phyloP scores from a whole-genome alignment of 352 stramenopile genomes.

The Paralagenidium karlingii region DNA sequence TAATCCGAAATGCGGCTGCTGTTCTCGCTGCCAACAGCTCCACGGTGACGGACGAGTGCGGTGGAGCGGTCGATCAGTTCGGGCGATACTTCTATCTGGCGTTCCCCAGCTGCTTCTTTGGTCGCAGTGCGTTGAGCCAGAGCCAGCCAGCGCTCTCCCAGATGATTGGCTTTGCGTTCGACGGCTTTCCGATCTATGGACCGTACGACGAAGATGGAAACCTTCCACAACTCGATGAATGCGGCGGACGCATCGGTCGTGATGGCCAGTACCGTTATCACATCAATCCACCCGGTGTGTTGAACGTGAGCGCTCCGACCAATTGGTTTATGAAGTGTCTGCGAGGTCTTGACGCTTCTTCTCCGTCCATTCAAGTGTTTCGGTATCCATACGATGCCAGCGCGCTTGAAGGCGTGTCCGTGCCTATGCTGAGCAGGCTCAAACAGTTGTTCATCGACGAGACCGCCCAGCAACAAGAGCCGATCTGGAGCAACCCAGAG shows the following conservation, averaged over 20 bases:
- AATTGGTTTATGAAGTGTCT: conserved; percentile 50
- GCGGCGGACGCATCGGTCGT: conserved; percentile 21
- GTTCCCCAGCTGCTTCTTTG: conserved; percentile 27
- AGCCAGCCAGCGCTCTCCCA: conserved; percentile 11
- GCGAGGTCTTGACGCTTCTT: conserved; percentile 24
- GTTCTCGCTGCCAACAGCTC: no score
- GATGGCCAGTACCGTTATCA: conserved; percentile 52
- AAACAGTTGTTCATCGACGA: conserved; percentile 42
- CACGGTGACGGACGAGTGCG: conserved; percentile 34
- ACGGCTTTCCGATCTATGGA: conserved; percentile 43
- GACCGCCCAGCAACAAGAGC: no score
- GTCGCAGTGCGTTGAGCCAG: no score
- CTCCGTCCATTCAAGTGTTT: conserved; percentile 23
- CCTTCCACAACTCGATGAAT: conserved; percentile 36
- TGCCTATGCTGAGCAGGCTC: conserved; percentile 28
- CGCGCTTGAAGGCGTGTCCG: conserved; percentile 29
- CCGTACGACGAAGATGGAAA: conserved; percentile 31
- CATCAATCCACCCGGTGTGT: conserved; percentile 12
- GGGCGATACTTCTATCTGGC: conserved; percentile 36
- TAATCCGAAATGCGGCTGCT: conserved; percentile 19
- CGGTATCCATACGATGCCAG: conserved; percentile 27
- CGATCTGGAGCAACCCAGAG: conserved; percentile 35
- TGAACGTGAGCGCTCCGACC: no score
- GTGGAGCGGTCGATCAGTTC: conserved; percentile 24
- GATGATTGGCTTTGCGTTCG: conserved; percentile 41